Base-by-base conservation (phyloP, 768 basidiomycete genomes). In the Lactarius quietus region DNA sequence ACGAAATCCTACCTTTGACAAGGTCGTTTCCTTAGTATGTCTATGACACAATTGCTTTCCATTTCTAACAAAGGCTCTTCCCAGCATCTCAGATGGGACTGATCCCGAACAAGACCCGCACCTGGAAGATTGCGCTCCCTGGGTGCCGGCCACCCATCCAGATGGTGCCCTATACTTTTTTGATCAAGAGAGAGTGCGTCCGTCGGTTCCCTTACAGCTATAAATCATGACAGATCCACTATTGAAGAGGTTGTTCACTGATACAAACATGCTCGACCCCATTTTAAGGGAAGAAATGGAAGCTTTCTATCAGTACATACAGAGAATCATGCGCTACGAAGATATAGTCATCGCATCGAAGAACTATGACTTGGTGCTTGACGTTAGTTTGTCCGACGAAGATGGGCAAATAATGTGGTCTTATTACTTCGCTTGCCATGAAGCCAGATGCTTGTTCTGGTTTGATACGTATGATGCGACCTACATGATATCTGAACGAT, bases 191-290 rank as follows among this genome's bases (percentile, higher is more conserved):
- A 33, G 33, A 33, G 33, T 39, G 39, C 17, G 39, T 39, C 38
- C 15, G 52, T 31, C 4, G n/a, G 20, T 9, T 38, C 1, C 31
- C 29, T 54, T 10, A 9, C 28, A 10, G 8, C 33, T 62, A 36
- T 52, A 3, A 26, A 12, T 18, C 17, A 23, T 23, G 23, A 48
- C 15, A 17, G 35, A 23, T 55, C 14, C 36, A 33, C 28, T 10
- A 57, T 0, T 29, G 26, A n/a, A 84, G 82, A 79, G 76, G 59
- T 77, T 82, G 0, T 81, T 81, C 28, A 85, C 85, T 0, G 86
- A 87, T 62, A 79, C 79, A 36, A 70, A 86, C 64, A 72, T 86
- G 8, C 79, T 76, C 41, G 77, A 86, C 23, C 14, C 53, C 0
- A 73, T 70, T 0, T 73, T 79, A 12, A 62, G 71, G 9, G 26